phyloP scores from a whole-genome alignment of 495 filamentous ascomycete genomes.

The Opeltia flavorubescens region DNA sequence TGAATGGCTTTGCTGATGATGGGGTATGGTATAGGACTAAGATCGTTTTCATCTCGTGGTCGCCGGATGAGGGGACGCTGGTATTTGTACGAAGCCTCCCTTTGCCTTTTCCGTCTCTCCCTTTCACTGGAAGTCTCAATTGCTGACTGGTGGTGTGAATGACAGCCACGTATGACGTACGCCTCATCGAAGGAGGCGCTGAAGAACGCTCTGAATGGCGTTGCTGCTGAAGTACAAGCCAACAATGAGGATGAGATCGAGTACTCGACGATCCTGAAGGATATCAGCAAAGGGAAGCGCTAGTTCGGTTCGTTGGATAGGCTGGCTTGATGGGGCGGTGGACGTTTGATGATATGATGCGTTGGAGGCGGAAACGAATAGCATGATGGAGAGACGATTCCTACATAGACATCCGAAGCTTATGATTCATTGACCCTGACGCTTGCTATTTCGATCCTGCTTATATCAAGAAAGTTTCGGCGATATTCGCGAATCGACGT shows the following conservation, averaged over 20 bases:
- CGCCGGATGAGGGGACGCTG: slow-evolving; percentile 59
- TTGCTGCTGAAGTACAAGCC: slow-evolving; percentile 77
- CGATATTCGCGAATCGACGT: no score
- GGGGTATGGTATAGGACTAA: slow-evolving; percentile 51
- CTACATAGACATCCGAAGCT: neutral
- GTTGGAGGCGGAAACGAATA: no score
- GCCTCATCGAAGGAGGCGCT: slow-evolving; percentile 86
- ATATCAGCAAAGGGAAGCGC: slow-evolving; percentile 63
- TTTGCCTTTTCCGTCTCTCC: slow-evolving; percentile 16
- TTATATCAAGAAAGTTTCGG: no score
- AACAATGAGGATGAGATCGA: slow-evolving; percentile 86
- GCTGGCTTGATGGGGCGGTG: neutral
- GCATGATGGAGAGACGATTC: neutral
- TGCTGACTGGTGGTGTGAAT: slow-evolving; percentile 14
- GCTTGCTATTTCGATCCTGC: neutral
- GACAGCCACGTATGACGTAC: slow-evolving; percentile 85
- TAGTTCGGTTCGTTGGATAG: neutral
- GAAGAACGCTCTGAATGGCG: slow-evolving; percentile 71
- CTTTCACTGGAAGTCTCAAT: neutral
- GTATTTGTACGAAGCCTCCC: slow-evolving; percentile 75
- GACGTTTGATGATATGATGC: neutral
- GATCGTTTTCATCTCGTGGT: slow-evolving; percentile 92
- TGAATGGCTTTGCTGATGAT: neutral
- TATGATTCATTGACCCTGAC: neutral
- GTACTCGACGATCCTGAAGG: slow-evolving; percentile 59